phyloP scores from a whole-genome alignment of 768 basidiomycete species.

The Candolleomyces aberdarensis region DNA sequence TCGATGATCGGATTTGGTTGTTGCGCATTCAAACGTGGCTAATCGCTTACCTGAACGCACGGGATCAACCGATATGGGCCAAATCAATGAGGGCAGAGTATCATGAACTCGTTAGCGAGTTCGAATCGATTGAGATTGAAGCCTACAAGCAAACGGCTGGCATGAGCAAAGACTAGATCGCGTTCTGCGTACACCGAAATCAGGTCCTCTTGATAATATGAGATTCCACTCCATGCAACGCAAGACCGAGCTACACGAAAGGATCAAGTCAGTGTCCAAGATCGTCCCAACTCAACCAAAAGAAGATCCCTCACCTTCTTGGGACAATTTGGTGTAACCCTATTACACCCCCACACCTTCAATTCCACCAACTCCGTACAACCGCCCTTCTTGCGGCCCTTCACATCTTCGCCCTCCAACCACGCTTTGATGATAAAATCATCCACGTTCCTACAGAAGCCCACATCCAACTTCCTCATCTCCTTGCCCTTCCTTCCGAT shows the following conservation, averaged over 20 bases:
- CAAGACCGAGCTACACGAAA: background rate
- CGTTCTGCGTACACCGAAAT: too few species aligned
- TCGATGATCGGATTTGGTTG: too few species aligned
- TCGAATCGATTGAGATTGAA: too few species aligned
- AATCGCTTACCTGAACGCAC: too few species aligned
- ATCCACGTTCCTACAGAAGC: constrained; percentile 82
- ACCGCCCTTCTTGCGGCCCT: constrained; percentile 22
- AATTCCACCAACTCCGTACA: constrained; percentile 41
- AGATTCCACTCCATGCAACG: background rate
- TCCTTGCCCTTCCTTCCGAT: constrained; percentile 33
- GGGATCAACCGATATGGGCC: too few species aligned
- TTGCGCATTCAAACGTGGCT: too few species aligned
- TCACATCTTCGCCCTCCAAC: constrained; percentile 36
- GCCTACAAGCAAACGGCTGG: too few species aligned
- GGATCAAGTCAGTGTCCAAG: background rate
- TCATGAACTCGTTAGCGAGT: too few species aligned
- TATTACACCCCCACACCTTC: constrained; percentile 56
- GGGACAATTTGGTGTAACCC: constrained; percentile 37
- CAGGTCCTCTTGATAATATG: background rate
- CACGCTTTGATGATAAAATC: constrained; percentile 79
- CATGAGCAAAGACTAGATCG: too few species aligned
- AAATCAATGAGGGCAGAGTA: too few species aligned
- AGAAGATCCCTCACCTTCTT: constrained; percentile 30
- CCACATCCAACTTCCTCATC: constrained; percentile 66
- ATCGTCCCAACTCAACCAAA: too few species aligned